Conservation (phyloP, 176 grass and related monocot species). For the Rhynchospora pubera region DNA sequence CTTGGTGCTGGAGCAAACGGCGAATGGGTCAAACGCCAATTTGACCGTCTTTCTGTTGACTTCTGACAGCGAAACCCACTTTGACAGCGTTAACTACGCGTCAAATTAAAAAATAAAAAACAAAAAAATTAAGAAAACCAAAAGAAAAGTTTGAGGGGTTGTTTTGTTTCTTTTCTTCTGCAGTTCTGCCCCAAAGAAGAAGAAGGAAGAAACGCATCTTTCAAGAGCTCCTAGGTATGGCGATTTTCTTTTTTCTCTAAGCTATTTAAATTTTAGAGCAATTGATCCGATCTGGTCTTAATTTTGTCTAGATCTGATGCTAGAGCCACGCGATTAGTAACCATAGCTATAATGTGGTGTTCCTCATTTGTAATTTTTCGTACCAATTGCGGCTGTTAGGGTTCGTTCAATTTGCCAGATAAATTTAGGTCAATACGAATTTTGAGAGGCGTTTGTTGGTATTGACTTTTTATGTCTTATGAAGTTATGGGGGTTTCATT, state of each 20-base stretch:
- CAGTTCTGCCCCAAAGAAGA: not conserved
- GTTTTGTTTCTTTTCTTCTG: too few relatives aligned
- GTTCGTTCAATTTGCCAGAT: not conserved
- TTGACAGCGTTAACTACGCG: constrained; percentile 16
- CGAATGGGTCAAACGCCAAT: not conserved
- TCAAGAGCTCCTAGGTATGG: not conserved
- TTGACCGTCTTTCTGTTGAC: not conserved
- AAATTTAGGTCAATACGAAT: not conserved
- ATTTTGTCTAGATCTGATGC: constrained; percentile 16
- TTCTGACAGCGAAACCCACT: not conserved
- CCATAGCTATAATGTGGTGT: not conserved
- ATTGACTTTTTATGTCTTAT: too few relatives aligned
- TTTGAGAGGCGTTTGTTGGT: not conserved
- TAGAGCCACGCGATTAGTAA: not conserved
- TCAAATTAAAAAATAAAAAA: not conserved
- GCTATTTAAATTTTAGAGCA: too few relatives aligned
- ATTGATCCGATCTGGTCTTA: not conserved
- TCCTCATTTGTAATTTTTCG: not conserved
- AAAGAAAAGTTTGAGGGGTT: not conserved
- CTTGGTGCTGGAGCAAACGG: not conserved
- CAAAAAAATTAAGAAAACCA: too few relatives aligned
- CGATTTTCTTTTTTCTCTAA: not conserved
- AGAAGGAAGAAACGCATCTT: not conserved
- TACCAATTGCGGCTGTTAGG: not conserved
- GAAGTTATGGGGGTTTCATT: too few relatives aligned